Conservation (phyloP, 2,329 filamentous ascomycete species). For the Colletotrichum tabaci region DNA sequence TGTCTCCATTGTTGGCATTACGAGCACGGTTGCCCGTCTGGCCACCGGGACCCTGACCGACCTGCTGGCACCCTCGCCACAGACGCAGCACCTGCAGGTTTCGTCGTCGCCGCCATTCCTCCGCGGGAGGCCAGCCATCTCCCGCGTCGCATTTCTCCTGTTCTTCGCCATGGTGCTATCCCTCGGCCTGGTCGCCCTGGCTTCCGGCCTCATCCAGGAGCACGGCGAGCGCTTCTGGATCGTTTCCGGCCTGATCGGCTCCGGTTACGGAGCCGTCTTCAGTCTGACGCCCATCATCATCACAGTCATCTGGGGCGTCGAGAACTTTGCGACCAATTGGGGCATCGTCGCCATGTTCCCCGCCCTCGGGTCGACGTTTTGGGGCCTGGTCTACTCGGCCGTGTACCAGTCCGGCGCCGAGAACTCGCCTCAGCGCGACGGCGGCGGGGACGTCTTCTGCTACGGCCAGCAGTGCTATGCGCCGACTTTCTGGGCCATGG, state of each 20-base stretch:
- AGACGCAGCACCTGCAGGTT: conserved; percentile 70
- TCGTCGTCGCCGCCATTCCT: conserved; percentile 46
- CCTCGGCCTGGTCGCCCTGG: conserved; percentile 82
- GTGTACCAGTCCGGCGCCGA: conserved; percentile 81
- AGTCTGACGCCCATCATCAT: conserved; percentile 91
- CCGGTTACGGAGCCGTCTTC: conserved; percentile 94
- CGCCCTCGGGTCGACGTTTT: conserved; percentile 88
- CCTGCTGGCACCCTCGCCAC: conserved; percentile 80
- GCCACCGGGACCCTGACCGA: conserved; percentile 91
- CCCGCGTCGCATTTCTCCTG: conserved; percentile 85
- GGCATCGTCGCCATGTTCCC: conserved; percentile 95
- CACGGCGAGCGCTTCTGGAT: conserved; percentile 87
- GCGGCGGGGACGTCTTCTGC: conserved; percentile 74
- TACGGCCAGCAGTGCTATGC: conserved; percentile 88
- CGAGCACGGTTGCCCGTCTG: conserved; percentile 92
- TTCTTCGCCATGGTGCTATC: conserved; percentile 82
- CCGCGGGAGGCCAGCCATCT: conserved; percentile 70
- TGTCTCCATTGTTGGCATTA: conserved; percentile 91
- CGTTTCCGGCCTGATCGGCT: conserved; percentile 86
- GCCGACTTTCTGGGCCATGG: conserved; percentile 88
- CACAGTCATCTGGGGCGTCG: conserved; percentile 97
- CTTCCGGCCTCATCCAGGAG: conserved; percentile 81
- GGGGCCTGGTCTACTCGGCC: conserved; percentile 89
- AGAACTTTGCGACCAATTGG: conserved; percentile 99
- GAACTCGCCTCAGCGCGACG: conserved; percentile 53